Evolutionary conservation across 2,329 filamentous ascomycete genomes (phyloP).

Genomic region (Aureobasidium sp.): DNA sequence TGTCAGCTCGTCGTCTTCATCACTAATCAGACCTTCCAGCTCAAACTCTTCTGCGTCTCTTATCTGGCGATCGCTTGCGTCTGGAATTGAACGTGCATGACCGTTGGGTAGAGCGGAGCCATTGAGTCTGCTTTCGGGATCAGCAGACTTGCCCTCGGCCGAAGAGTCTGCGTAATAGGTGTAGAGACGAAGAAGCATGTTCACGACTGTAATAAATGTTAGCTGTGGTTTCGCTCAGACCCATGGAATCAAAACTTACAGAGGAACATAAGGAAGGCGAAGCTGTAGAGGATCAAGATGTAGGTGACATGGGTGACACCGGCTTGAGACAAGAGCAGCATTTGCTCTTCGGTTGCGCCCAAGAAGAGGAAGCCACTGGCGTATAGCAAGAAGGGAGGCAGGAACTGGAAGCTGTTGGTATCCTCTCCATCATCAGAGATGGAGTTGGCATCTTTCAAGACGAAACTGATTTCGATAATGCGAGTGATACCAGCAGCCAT

Average conservation of each 20-base stretch:
- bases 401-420: conserved; percentile 43
- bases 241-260: conserved; percentile 42
- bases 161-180: conserved; percentile 51
- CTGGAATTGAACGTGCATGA: conserved; percentile 32
- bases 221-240: neutral
- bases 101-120: conserved; percentile 30
- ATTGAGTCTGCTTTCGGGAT: conserved; percentile 24
- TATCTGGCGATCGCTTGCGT: conserved; percentile 46
- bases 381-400: conserved; percentile 55
- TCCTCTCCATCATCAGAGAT: conserved; percentile 19
- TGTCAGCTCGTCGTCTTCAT: conserved; percentile 60
- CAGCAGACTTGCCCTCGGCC: conserved; percentile 27
- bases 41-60: conserved; percentile 89
- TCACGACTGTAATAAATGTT: conserved; percentile 50
- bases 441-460: conserved; percentile 61
- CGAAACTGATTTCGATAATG: conserved; percentile 85
- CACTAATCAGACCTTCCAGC: conserved; percentile 79
- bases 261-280: conserved; percentile 85
- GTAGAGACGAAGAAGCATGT: conserved; percentile 79
- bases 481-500: conserved; percentile 81
- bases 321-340: conserved; percentile 64
- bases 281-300: conserved; percentile 80
- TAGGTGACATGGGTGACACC: conserved; percentile 85
- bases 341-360: conserved; percentile 95
- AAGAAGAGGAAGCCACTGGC: conserved; percentile 95